A percentile compares a stretch with the other conserved stretches of the same genome.
Conservation (phyloP, 2,329 filamentous ascomycete genomes). For the Pezicula radicicola region DNA sequence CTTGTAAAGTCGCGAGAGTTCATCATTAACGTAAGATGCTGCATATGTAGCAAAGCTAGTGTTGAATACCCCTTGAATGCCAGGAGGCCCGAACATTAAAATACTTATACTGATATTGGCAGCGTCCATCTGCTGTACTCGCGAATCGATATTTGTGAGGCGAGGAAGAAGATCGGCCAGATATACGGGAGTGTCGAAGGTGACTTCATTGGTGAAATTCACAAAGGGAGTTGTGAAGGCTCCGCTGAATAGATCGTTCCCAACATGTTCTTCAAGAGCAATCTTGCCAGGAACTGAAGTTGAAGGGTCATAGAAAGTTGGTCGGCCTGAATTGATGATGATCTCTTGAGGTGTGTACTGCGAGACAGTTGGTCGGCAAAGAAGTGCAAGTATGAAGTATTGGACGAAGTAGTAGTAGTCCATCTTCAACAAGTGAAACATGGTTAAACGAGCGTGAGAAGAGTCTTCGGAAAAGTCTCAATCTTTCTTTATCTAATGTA, state of each 20-base stretch:
- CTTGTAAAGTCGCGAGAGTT: constrained; percentile 11
- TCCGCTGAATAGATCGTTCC: constrained; percentile 1
- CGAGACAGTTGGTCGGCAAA: too few relatives aligned
- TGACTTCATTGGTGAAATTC: constrained; percentile 7
- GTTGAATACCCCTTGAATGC: constrained; percentile 20
- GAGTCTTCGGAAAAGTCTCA: too few relatives aligned
- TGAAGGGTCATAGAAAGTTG: constrained; percentile 5
- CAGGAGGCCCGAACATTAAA: constrained; percentile 9
- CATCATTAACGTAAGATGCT: constrained; percentile 15
- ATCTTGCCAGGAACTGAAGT: constrained; percentile 8
- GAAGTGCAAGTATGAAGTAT: too few relatives aligned
- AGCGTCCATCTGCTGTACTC: constrained; percentile 13
- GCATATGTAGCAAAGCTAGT: constrained; percentile 7
- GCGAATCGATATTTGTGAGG: constrained; percentile 6
- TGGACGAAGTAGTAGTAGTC: too few relatives aligned
- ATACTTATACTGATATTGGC: constrained; percentile 13
- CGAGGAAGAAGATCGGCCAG: constrained; percentile 6
- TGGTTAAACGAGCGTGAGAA: too few relatives aligned
- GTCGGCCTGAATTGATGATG: constrained; percentile 6
- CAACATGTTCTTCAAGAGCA: constrained; percentile 10
- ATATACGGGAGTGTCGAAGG: constrained; percentile 10
- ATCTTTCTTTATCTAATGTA: too few relatives aligned
- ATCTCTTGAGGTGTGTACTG: constrained; percentile 1
- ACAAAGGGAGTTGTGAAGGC: constrained; percentile 6
- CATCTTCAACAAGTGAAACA: too few relatives aligned